Percentiles rank a stretch among this genome's conserved stretches.
Conservation (phyloP, 1,139 yeast species). For the Debaryomyces udenii region DNA sequence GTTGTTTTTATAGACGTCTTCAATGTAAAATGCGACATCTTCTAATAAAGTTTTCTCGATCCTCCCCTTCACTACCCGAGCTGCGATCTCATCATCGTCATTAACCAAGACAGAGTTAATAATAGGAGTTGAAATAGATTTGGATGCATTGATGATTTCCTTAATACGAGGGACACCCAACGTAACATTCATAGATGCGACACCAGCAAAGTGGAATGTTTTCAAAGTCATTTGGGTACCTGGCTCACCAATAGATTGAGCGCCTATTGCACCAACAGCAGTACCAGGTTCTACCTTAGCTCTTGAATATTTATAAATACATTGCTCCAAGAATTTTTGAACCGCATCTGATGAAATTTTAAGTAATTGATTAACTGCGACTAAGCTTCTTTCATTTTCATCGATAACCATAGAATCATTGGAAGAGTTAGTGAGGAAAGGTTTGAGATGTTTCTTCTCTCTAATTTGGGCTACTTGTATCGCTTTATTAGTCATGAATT, state of each 20-base stretch:
- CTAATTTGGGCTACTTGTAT: constrained; percentile 58
- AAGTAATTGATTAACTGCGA: constrained; percentile 70
- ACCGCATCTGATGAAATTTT: constrained; percentile 69
- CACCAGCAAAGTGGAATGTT: constrained; percentile 99
- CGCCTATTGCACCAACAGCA: constrained; percentile 99
- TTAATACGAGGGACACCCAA: constrained; percentile 99
- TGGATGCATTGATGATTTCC: constrained; percentile 97
- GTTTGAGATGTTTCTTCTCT: constrained; percentile 48
- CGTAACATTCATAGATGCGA: constrained; percentile 98
- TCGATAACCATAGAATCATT: constrained; percentile 43
- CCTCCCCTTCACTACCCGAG: constrained; percentile 97
- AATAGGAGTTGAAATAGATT: constrained; percentile 93
- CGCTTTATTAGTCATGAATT: constrained; percentile 62
- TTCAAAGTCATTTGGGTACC: constrained; percentile 99
- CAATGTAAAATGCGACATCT: constrained; percentile 86
- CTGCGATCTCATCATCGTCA: constrained; percentile 94
- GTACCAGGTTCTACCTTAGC: constrained; percentile 99
- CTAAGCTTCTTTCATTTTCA: constrained; percentile 47
- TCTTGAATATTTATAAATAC: constrained; percentile 79
- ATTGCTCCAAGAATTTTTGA: constrained; percentile 69
- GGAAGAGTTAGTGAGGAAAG: constrained; percentile 43
- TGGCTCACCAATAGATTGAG: constrained; percentile 98
- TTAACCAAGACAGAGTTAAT: constrained; percentile 93
- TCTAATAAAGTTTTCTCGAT: constrained; percentile 87
- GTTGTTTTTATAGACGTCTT: constrained; percentile 87